These are phyloP conservation scores for Paramecium biaurelia DNA, from an alignment of 73 alveolate species.

Conservation along the genomic window DNA sequence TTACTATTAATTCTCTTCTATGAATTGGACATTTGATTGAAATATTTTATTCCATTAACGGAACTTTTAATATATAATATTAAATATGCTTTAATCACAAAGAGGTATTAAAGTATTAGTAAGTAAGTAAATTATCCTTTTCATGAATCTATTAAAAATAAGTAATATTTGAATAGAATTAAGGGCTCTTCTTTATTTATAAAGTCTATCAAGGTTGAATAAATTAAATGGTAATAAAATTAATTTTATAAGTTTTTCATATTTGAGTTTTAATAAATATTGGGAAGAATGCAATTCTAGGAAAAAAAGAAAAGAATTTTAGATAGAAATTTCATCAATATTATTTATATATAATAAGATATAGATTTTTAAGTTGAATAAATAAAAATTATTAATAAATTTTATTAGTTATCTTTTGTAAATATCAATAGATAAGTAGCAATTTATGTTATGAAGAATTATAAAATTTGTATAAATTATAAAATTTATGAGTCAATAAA, in stretches of 20 bases:
- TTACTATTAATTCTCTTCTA: conserved; percentile 43
- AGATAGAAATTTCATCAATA: too few species aligned
- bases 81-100: background rate
- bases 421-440: background rate
- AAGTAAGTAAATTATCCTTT: background rate
- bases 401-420: too few species aligned
- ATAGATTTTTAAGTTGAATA: background rate
- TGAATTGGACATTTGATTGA: conserved; percentile 63
- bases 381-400: background rate
- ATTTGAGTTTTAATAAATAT: too few species aligned
- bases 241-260: background rate
- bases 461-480: too few species aligned
- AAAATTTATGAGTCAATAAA: background rate
- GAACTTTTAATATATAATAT: background rate
- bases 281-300: too few species aligned
- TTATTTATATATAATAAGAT: too few species aligned
- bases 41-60: conserved; percentile 20
- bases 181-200: background rate
- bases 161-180: background rate
- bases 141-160: background rate
- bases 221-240: background rate
- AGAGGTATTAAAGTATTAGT: background rate
- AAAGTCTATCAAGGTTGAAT: background rate
- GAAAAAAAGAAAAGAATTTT: too few species aligned
- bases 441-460: background rate